Evolutionary conservation across 177 flowering plant genomes (phyloP).

Genomic region (Tripterygium wilfordii): DNA sequence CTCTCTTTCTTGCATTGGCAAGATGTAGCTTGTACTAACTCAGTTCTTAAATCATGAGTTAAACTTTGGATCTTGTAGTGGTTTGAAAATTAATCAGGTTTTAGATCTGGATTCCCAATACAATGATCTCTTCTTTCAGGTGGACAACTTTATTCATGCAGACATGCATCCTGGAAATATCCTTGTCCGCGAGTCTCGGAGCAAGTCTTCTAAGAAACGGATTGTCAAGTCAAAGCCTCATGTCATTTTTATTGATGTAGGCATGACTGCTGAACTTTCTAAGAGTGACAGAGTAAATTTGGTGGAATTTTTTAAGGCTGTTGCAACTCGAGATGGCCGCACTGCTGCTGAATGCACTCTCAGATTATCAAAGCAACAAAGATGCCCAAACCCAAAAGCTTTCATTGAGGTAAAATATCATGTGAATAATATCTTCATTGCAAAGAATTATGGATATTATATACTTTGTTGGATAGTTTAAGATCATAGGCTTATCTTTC

Average conservation of each 20-base stretch:
- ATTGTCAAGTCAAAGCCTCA: slow-evolving; percentile 69
- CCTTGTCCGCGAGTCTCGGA: slow-evolving; percentile 62
- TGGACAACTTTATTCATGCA: slow-evolving; percentile 95
- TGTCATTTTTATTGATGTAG: slow-evolving; percentile 88
- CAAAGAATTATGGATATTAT: too few species aligned
- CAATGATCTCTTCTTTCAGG: slow-evolving; percentile 42
- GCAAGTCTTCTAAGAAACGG: slow-evolving; percentile 36
- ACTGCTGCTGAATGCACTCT: slow-evolving; percentile 82
- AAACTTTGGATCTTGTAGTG: too few species aligned
- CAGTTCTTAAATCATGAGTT: too few species aligned
- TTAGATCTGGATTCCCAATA: not conserved
- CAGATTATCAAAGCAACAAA: slow-evolving; percentile 68
- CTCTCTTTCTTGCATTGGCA: too few species aligned
- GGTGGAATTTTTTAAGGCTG: slow-evolving; percentile 83
- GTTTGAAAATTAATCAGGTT: not conserved
- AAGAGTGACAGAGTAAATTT: slow-evolving; percentile 57
- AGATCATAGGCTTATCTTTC: too few species aligned
- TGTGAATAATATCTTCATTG: too few species aligned
- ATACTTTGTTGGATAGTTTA: too few species aligned
- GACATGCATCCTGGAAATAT: slow-evolving; percentile 99
- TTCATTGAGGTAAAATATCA: slow-evolving; percentile 60
- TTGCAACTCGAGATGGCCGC: slow-evolving; percentile 80
- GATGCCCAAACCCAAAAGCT: slow-evolving; percentile 73
- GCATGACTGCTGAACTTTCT: slow-evolving; percentile 97
- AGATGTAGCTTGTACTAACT: too few species aligned